Conservation (phyloP, 345 rosid species). For the Brassica rapa region DNA sequence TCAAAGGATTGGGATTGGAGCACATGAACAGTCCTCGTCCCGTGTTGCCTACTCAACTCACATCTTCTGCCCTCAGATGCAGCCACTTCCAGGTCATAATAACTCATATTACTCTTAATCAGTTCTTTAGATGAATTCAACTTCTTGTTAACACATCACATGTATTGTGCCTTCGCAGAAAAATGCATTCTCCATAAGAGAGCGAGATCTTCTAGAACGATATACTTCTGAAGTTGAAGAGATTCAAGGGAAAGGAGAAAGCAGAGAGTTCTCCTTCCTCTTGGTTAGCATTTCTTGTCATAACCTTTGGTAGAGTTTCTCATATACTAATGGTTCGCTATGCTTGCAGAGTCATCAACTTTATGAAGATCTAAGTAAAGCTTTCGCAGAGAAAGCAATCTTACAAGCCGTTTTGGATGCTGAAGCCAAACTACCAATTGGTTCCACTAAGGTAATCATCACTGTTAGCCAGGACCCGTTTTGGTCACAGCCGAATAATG, state of each 20-base stretch:
- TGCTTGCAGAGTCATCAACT: neutral
- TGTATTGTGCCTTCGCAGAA: neutral
- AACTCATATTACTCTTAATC: neutral
- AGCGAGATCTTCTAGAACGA: neutral
- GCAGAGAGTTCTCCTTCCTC: neutral
- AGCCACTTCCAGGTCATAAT: conserved; percentile 64
- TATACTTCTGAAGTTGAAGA: neutral
- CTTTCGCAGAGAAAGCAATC: neutral
- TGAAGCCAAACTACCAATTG: no score
- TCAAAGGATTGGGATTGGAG: conserved; percentile 72
- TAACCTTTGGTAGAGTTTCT: neutral
- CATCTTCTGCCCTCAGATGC: conserved; percentile 64
- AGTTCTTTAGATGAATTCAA: neutral
- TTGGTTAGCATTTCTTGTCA: neutral
- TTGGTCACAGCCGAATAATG: no score
- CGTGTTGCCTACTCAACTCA: conserved; percentile 58
- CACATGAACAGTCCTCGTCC: conserved; percentile 78
- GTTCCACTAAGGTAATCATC: no score
- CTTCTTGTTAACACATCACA: neutral
- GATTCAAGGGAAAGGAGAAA: conserved; percentile 1
- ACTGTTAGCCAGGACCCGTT: no score
- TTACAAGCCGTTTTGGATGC: conserved; percentile 48
- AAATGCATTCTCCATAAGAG: neutral
- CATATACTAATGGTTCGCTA: conserved; percentile 17
- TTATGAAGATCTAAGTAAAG: conserved; percentile 6